phyloP scores from a whole-genome alignment of 2,329 filamentous ascomycete species.

The Botrytis deweyae region DNA sequence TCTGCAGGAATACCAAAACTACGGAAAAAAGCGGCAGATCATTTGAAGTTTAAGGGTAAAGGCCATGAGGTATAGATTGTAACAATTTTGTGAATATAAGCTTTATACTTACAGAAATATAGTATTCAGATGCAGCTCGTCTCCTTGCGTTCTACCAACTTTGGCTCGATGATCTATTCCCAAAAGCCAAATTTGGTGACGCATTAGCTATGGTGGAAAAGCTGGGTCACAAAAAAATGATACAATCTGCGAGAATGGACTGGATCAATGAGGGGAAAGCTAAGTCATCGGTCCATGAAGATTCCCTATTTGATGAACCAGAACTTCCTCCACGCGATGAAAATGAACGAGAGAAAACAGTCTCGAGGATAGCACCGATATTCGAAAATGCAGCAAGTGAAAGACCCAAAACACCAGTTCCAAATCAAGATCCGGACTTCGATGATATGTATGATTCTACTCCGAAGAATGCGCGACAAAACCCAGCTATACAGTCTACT shows the following conservation, averaged over 20 bases:
- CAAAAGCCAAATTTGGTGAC: conserved; percentile 90
- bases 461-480: conserved; percentile 39
- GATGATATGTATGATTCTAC: conserved; percentile 54
- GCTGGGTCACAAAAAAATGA: conserved; percentile 77
- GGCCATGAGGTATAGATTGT: conserved; percentile 71
- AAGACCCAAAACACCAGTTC: conserved; percentile 38
- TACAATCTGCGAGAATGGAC: conserved; percentile 71
- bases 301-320: conserved; percentile 36
- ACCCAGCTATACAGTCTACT: conserved; percentile 27
- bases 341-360: conserved; percentile 35
- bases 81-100: neutral
- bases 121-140: conserved; percentile 81
- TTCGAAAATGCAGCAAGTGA: conserved; percentile 36
- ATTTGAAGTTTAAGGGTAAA: conserved; percentile 83
- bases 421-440: conserved; percentile 45
- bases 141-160: conserved; percentile 90
- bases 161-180: conserved; percentile 95
- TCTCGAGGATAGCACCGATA: conserved; percentile 42
- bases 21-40: conserved; percentile 65
- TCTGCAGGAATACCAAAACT: conserved; percentile 80
- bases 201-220: conserved; percentile 90
- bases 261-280: conserved; percentile 81
- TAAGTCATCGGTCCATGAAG: conserved; percentile 39
- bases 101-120: conserved; percentile 22
- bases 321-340: conserved; percentile 34